These are phyloP conservation scores for Colletotrichum ledebouriae DNA, from an alignment of 2,329 filamentous ascomycete genomes.

Conservation along the genomic window DNA sequence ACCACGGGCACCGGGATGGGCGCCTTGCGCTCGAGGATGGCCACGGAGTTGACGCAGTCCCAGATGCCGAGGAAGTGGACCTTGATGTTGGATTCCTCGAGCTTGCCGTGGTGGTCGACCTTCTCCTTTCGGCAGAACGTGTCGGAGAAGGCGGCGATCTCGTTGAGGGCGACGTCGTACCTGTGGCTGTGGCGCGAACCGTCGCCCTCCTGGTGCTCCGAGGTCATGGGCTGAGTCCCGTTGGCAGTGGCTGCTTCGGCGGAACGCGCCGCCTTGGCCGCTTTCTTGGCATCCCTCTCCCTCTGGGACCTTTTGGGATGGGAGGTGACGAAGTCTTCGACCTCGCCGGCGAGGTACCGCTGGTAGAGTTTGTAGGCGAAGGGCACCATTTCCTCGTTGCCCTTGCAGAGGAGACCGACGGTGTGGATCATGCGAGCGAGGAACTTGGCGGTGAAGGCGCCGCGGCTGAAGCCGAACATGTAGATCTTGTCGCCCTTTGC, in stretches of 20 bases:
- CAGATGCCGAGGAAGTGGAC: constrained; percentile 69
- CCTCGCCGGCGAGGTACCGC: constrained; percentile 55
- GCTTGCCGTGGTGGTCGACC: constrained; percentile 28
- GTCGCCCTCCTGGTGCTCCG: not conserved
- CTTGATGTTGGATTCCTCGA: constrained; percentile 55
- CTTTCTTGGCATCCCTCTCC: constrained; percentile 39
- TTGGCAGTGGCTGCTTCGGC: not conserved
- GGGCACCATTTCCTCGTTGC: constrained; percentile 67
- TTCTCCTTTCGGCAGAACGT: constrained; percentile 61
- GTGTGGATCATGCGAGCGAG: constrained; percentile 64
- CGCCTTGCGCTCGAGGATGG: constrained; percentile 55
- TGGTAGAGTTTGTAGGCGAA: constrained; percentile 63
- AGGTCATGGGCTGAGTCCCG: not conserved
- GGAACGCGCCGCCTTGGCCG: constrained; percentile 15
- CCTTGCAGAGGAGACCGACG: constrained; percentile 63
- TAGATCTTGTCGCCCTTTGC: constrained; percentile 63
- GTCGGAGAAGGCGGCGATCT: constrained; percentile 60
- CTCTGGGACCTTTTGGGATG: constrained; percentile 40
- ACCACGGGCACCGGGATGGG: constrained; percentile 54
- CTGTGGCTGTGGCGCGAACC: constrained; percentile 45
- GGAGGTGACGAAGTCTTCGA: constrained; percentile 49
- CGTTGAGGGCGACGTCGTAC: constrained; percentile 48
- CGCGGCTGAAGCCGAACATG: constrained; percentile 67
- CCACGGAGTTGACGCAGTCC: constrained; percentile 67
- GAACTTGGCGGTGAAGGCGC: constrained; percentile 67